Conservation (phyloP, 2,329 filamentous ascomycete genomes). For the Tolypocladium amazonense region DNA sequence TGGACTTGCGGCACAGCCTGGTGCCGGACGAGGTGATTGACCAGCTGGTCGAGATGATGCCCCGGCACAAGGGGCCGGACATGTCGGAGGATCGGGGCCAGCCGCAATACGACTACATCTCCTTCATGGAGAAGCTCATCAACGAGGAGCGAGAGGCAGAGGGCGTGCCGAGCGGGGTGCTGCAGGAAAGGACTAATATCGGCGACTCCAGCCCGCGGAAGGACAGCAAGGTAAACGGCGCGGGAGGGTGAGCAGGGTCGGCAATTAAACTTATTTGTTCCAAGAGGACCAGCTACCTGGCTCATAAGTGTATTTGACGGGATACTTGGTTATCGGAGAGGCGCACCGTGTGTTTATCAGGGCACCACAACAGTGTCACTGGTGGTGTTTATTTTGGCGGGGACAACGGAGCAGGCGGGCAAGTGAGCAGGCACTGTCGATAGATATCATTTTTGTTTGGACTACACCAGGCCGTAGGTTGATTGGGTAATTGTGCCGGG, state of each 20-base stretch:
- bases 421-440: neutral
- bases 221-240: constrained; percentile 23
- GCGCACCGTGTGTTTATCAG: neutral
- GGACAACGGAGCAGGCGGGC: neutral
- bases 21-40: constrained; percentile 97
- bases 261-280: neutral
- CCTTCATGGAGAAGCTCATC: constrained; percentile 89
- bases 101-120: constrained; percentile 91
- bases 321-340: neutral
- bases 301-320: neutral
- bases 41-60: constrained; percentile 80
- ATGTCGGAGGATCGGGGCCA: constrained; percentile 73
- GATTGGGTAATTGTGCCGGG: neutral
- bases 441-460: neutral
- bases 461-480: neutral
- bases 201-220: constrained; percentile 21
- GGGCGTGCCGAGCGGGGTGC: constrained; percentile 16
- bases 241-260: constrained; percentile 4
- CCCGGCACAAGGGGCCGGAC: constrained; percentile 72
- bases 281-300: no score
- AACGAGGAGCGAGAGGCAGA: constrained; percentile 22
- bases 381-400: neutral
- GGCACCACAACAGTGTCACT: neutral
- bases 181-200: constrained; percentile 23
- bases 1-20: constrained; percentile 87